phyloP scores from a whole-genome alignment of 345 rosid species.

The Aurinia saxatilis region DNA sequence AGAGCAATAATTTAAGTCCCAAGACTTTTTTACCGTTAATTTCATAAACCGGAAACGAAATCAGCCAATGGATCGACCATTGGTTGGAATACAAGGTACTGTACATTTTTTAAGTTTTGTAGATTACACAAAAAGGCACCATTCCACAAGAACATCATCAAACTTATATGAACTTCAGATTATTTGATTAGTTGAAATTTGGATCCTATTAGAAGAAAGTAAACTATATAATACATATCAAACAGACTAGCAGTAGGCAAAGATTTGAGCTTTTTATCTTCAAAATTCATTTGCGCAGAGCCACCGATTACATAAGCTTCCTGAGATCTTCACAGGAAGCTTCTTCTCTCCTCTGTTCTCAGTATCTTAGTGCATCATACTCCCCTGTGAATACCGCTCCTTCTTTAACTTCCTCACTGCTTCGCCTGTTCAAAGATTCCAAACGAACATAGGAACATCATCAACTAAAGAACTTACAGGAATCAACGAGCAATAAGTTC shows the following conservation, averaged over 20 bases:
- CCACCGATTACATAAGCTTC: background rate
- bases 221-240: background rate
- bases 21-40: too few species aligned
- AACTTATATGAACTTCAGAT: background rate
- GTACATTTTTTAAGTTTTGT: too few species aligned
- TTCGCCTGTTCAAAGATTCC: conserved; percentile 6
- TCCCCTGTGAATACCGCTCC: background rate
- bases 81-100: too few species aligned
- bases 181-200: background rate
- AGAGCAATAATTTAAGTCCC: too few species aligned
- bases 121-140: too few species aligned
- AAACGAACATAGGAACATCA: background rate
- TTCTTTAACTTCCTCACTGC: background rate
- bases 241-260: background rate
- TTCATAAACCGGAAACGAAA: too few species aligned
- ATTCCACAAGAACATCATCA: background rate
- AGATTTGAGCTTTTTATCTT: background rate
- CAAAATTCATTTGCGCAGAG: background rate
- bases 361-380: background rate
- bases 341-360: background rate
- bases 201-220: background rate
- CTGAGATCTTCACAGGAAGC: conserved; percentile 9
- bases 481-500: background rate
- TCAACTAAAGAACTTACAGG: background rate
- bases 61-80: too few species aligned